These are phyloP conservation scores for Diaporthe sp. DNA, from an alignment of 2,329 filamentous ascomycete species.

Conservation along the genomic window DNA sequence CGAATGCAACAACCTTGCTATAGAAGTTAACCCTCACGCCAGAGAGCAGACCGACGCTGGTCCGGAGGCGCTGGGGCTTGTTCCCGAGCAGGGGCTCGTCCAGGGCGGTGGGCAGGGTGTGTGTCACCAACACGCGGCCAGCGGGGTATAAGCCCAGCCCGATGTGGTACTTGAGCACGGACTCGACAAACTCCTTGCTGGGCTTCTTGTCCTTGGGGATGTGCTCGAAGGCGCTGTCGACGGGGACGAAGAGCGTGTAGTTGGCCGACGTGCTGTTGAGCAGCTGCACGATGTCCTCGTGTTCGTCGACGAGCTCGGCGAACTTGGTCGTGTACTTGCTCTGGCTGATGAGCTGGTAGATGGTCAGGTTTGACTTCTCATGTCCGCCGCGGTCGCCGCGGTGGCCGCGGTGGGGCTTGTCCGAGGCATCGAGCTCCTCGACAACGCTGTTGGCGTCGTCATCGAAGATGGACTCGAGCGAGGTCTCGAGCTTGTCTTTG, in stretches of 20 bases:
- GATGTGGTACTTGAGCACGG: constrained; percentile 80
- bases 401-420: constrained; percentile 35
- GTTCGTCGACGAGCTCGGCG: constrained; percentile 77
- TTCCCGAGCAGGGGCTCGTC: constrained; percentile 69
- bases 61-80: constrained; percentile 77
- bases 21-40: constrained; percentile 83
- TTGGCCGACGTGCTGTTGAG: constrained; percentile 81
- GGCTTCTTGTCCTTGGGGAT: constrained; percentile 68
- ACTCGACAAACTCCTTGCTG: constrained; percentile 75
- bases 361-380: constrained; percentile 71
- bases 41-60: constrained; percentile 67
- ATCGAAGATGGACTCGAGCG: constrained; percentile 46
- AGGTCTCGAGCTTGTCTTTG: constrained; percentile 27
- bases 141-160: constrained; percentile 74
- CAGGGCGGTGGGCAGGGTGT: constrained; percentile 80
- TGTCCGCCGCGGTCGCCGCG: background rate
- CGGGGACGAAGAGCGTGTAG: constrained; percentile 85
- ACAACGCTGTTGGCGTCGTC: constrained; percentile 35
- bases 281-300: constrained; percentile 75
- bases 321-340: constrained; percentile 83
- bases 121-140: constrained; percentile 71
- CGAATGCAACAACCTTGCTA: constrained; percentile 73
- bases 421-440: constrained; percentile 13
- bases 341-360: constrained; percentile 82
- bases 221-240: constrained; percentile 78